phyloP scores from a whole-genome alignment of 768 basidiomycete genomes.

The Mycena floridula region DNA sequence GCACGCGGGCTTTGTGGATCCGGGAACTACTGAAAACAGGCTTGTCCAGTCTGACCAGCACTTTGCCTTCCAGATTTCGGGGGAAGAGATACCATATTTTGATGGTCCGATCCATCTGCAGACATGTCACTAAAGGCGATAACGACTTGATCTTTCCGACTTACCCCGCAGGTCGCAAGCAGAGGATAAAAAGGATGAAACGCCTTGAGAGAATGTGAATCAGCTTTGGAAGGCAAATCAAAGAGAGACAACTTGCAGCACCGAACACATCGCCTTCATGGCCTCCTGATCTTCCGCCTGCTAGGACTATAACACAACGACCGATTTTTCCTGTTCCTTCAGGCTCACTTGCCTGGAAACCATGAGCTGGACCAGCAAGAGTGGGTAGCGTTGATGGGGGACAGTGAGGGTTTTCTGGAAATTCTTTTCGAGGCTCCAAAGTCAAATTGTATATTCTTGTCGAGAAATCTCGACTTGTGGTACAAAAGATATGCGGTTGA shows the following conservation, averaged over 20 bases:
- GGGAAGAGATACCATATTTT: slow-evolving; percentile 67
- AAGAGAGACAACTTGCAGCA: slow-evolving; percentile 37
- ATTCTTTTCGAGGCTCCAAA: slow-evolving; percentile 21
- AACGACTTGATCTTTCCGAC: slow-evolving; percentile 14
- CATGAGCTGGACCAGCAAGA: slow-evolving; percentile 63
- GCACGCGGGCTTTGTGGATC: slow-evolving; percentile 59
- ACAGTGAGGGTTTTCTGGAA: slow-evolving; percentile 53
- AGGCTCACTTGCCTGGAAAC: slow-evolving; percentile 48
- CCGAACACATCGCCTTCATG: slow-evolving; percentile 64
- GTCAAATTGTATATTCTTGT: slow-evolving; percentile 65
- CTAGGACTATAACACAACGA: slow-evolving; percentile 57
- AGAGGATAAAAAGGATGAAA: slow-evolving; percentile 63
- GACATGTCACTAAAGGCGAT: background rate
- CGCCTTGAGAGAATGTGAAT: slow-evolving; percentile 31
- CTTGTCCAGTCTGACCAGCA: slow-evolving; percentile 59
- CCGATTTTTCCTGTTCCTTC: slow-evolving; percentile 60
- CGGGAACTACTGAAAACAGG: slow-evolving; percentile 65
- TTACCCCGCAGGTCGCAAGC: slow-evolving; percentile 74
- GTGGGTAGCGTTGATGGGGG: slow-evolving; percentile 42
- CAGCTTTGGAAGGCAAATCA: no score
- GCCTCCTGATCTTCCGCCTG: slow-evolving; percentile 69
- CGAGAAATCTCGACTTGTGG: slow-evolving; percentile 68
- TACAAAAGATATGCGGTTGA: slow-evolving; percentile 54
- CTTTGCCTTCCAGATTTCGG: slow-evolving; percentile 18
- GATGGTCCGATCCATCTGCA: slow-evolving; percentile 68